Evolutionary conservation across 2,329 filamentous ascomycete genomes (phyloP).

Genomic region (Phialophora chinensis): DNA sequence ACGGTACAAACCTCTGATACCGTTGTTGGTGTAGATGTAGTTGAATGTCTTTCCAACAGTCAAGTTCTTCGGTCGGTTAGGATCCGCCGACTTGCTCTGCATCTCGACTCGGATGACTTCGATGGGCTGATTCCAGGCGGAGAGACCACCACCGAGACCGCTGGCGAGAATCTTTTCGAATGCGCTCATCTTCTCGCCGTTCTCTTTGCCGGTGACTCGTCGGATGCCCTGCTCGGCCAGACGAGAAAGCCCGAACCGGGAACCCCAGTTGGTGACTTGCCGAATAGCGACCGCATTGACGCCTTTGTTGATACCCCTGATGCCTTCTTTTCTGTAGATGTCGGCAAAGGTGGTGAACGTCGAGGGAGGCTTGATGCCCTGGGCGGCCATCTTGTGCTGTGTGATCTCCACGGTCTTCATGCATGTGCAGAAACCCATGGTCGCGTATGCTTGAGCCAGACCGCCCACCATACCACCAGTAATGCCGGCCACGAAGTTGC

Average conservation of each 20-base stretch:
- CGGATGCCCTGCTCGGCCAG: constrained; percentile 90
- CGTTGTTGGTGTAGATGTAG: constrained; percentile 92
- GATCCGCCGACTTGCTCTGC: constrained; percentile 98
- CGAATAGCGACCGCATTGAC: constrained; percentile 98
- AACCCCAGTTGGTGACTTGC: constrained; percentile 99
- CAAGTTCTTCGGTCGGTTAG: constrained; percentile 98
- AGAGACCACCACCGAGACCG: constrained; percentile 87
- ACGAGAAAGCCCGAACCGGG: constrained; percentile 89
- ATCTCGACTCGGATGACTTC: constrained; percentile 99
- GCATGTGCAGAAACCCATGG: constrained; percentile 99
- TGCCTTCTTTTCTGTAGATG: constrained; percentile 93
- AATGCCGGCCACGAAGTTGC: constrained; percentile 88
- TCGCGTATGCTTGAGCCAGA: constrained; percentile 97
- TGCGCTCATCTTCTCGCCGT: constrained; percentile 76
- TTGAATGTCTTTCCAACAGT: constrained; percentile 80
- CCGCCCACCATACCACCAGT: constrained; percentile 89
- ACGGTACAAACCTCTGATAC: constrained; percentile 90
- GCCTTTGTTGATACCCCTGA: constrained; percentile 95
- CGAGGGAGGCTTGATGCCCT: constrained; percentile 82
- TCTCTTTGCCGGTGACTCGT: constrained; percentile 75
- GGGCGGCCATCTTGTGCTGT: constrained; percentile 88
- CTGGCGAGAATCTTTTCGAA: constrained; percentile 89
- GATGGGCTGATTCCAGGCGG: constrained; percentile 99
- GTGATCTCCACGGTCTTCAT: constrained; percentile 99
- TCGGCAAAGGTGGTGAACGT: constrained; percentile 96